Percentiles rank a stretch among this genome's conserved stretches.
These are phyloP conservation scores for Aspergillus fumigatiaffinis DNA, from an alignment of 2,329 filamentous ascomycete species.

Conservation along the genomic window DNA sequence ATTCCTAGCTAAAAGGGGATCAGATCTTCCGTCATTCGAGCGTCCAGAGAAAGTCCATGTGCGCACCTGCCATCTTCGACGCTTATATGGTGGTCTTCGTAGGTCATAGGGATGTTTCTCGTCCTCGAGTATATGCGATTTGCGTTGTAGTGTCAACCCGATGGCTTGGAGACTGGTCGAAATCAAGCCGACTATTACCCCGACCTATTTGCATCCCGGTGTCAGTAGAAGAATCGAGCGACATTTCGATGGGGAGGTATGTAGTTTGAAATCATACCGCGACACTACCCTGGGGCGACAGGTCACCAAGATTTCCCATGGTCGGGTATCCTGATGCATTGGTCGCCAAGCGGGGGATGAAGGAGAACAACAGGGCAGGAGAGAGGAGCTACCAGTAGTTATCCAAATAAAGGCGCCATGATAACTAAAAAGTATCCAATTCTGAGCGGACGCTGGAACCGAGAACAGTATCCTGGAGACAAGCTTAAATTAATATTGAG, in stretches of 20 bases:
- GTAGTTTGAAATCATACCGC: conserved; percentile 52
- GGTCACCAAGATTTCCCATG: conserved; percentile 70
- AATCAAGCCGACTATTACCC: conserved; percentile 85
- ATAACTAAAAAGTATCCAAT: conserved; percentile 1
- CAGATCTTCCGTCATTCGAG: conserved; percentile 17
- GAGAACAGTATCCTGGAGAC: not conserved
- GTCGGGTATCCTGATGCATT: conserved; percentile 35
- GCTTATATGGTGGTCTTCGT: conserved; percentile 79
- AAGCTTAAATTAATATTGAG: not conserved
- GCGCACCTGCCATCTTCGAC: conserved; percentile 79
- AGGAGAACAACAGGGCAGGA: conserved; percentile 37
- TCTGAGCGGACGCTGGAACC: not conserved
- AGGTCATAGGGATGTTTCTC: conserved; percentile 77
- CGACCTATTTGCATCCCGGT: conserved; percentile 57
- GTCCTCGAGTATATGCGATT: conserved; percentile 97
- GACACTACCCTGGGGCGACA: conserved; percentile 74
- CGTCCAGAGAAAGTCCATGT: not conserved
- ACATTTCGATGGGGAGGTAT: not conserved
- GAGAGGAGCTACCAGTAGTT: conserved; percentile 5
- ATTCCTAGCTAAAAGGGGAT: conserved; percentile 63
- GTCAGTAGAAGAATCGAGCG: conserved; percentile 12
- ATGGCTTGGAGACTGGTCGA: conserved; percentile 94
- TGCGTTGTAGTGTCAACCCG: conserved; percentile 91
- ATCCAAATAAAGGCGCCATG: conserved; percentile 19
- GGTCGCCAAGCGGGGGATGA: conserved; percentile 29